These are phyloP conservation scores for Metarhizium anisopliae DNA, from an alignment of 2,329 filamentous ascomycete genomes.

Conservation along the genomic window DNA sequence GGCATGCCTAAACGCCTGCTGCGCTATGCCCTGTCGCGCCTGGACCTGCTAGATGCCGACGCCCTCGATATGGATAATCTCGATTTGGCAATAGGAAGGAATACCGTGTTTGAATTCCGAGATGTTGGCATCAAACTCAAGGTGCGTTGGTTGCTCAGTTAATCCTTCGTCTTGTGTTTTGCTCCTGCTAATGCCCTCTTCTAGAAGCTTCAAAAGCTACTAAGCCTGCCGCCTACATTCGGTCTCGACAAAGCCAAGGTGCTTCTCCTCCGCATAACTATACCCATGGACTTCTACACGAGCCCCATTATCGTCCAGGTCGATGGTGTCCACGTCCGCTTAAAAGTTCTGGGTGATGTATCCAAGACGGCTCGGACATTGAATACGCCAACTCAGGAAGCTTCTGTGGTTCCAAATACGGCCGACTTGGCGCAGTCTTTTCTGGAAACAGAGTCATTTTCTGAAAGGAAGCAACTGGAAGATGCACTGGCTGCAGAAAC, in stretches of 20 bases:
- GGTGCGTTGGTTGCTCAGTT: constrained; percentile 33
- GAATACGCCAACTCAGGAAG: constrained; percentile 18
- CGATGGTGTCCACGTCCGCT: constrained; percentile 66
- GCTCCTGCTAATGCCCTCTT: constrained; percentile 12
- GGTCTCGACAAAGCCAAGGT: constrained; percentile 67
- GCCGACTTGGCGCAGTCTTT: constrained; percentile 71
- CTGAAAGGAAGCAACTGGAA: constrained; percentile 60
- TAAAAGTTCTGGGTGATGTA: constrained; percentile 38
- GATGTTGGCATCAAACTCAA: constrained; percentile 76
- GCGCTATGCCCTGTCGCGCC: constrained; percentile 71
- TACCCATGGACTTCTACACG: constrained; percentile 81
- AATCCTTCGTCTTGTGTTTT: constrained; percentile 11
- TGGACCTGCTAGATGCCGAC: constrained; percentile 83
- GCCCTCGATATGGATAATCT: constrained; percentile 78
- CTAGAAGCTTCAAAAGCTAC: constrained; percentile 68
- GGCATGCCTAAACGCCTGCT: constrained; percentile 85
- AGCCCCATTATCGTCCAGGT: constrained; percentile 76
- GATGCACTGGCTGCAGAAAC: constrained; percentile 56
- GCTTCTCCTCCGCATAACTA: constrained; percentile 65
- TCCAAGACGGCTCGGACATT: constrained; percentile 33
- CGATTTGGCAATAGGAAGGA: constrained; percentile 73
- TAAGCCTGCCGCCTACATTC: constrained; percentile 66
- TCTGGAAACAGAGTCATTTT: constrained; percentile 58
- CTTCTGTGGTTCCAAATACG: constrained; percentile 51
- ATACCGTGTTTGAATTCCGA: constrained; percentile 74